A percentile compares a stretch with the other conserved stretches of the same genome.
Conservation (phyloP, 306 rosid genomes). For the Canavalia gladiata region DNA sequence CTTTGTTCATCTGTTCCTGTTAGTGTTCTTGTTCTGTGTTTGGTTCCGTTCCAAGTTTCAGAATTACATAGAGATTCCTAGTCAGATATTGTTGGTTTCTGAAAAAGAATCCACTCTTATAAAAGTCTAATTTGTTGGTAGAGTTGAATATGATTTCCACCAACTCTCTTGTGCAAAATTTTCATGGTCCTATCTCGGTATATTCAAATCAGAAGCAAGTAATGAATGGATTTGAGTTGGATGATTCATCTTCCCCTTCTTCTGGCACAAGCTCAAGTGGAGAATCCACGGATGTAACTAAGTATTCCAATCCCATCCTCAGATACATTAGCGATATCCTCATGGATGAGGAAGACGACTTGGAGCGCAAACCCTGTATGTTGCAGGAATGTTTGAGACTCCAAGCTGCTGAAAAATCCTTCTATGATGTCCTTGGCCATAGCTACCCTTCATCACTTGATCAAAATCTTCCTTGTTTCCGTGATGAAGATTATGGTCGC, state of each 20-base stretch:
- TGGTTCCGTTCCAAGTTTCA: background rate
- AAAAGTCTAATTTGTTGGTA: background rate
- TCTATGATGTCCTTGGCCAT: slow-evolving; percentile 72
- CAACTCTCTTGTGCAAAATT: slow-evolving; percentile 54
- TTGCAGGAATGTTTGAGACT: slow-evolving; percentile 78
- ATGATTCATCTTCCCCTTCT: slow-evolving; percentile 50
- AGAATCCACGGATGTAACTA: slow-evolving; percentile 50
- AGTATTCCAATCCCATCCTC: slow-evolving; percentile 62
- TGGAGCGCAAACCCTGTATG: slow-evolving; percentile 79
- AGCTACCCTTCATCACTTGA: slow-evolving; percentile 48
- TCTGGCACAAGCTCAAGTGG: slow-evolving; percentile 52
- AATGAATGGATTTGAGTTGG: slow-evolving; percentile 42
- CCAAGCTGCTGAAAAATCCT: slow-evolving; percentile 86
- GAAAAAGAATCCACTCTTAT: background rate
- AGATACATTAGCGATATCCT: slow-evolving; percentile 78
- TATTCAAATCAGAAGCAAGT: slow-evolving; percentile 41
- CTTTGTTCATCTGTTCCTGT: slow-evolving; percentile 22
- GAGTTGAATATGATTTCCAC: slow-evolving; percentile 46
- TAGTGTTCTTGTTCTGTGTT: slow-evolving; percentile 9
- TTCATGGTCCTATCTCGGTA: slow-evolving; percentile 39
- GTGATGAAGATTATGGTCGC: slow-evolving; percentile 32
- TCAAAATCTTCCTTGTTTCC: slow-evolving; percentile 16
- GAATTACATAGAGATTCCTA: background rate
- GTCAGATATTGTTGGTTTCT: slow-evolving; percentile 12
- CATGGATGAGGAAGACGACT: slow-evolving; percentile 80